Conservation (phyloP, 148 eudicot genomes). For the Vaccinium macrocarpon region DNA sequence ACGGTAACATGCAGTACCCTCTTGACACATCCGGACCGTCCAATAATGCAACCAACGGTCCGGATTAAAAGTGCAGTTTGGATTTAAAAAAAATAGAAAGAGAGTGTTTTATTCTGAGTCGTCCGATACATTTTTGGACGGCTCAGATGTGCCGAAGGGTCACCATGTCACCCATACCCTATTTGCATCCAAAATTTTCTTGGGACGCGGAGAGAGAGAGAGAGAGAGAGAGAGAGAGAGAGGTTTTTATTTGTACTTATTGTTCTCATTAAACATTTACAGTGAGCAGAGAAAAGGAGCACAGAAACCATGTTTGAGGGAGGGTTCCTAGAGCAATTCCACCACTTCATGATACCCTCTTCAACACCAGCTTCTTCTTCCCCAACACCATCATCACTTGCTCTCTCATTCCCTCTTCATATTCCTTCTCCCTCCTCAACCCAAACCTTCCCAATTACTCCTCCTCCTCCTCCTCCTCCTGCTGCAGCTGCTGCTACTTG, state of each 20-base stretch:
- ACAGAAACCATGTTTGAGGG: constrained; percentile 65
- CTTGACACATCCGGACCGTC: too few species aligned
- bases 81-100: too few species aligned
- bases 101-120: too few species aligned
- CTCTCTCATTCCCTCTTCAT: constrained; percentile 32
- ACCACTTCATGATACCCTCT: constrained; percentile 49
- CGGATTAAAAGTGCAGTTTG: too few species aligned
- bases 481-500: neutral
- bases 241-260: neutral
- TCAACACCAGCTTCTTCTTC: constrained; percentile 16
- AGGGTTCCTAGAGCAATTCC: constrained; percentile 71
- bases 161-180: too few species aligned
- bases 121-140: too few species aligned
- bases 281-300: constrained; percentile 11
- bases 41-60: too few species aligned
- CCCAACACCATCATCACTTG: constrained; percentile 17
- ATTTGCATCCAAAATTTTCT: too few species aligned
- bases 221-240: constrained; percentile 5
- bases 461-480: constrained; percentile 10
- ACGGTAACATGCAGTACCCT: too few species aligned
- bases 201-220: neutral
- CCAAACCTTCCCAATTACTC: constrained; percentile 12
- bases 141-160: too few species aligned
- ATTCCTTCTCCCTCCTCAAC: neutral
- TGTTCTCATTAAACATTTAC: neutral